phyloP scores from a whole-genome alignment of 176 grass and related monocot species.

The Musa schizocarpa region DNA sequence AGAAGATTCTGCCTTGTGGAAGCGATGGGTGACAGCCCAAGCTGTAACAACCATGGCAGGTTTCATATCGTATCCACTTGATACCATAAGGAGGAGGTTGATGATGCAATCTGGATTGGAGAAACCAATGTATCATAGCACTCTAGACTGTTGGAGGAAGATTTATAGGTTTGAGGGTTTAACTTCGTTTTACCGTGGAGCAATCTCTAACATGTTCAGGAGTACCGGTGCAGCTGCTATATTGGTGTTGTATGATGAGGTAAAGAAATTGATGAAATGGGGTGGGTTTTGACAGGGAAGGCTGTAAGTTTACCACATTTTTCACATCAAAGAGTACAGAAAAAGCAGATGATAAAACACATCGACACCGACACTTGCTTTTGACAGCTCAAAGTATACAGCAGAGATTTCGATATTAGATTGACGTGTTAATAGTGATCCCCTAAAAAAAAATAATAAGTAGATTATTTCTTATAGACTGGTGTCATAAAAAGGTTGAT shows the following conservation, averaged over 20 bases:
- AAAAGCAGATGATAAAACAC: too few relatives aligned
- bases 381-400: too few relatives aligned
- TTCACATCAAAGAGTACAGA: too few relatives aligned
- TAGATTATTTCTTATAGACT: too few relatives aligned
- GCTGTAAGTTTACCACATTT: too few relatives aligned
- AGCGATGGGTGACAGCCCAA: conserved; percentile 72
- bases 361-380: too few relatives aligned
- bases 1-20: conserved; percentile 60
- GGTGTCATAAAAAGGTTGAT: too few relatives aligned
- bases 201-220: conserved; percentile 80
- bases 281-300: conserved; percentile 25
- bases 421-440: too few relatives aligned
- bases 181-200: conserved; percentile 70
- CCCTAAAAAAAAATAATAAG: too few relatives aligned
- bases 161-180: conserved; percentile 70
- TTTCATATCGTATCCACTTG: conserved; percentile 70
- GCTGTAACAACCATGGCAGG: conserved; percentile 66
- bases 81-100: conserved; percentile 80
- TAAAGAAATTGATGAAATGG: conserved; percentile 75
- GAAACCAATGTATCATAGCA: conserved; percentile 54
- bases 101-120: conserved; percentile 96
- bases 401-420: too few relatives aligned
- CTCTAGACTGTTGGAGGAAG: conserved; percentile 82
- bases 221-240: conserved; percentile 85
- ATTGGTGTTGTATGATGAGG: conserved; percentile 88